These are phyloP conservation scores for Raffaelea arxii DNA, from an alignment of 2,329 filamentous ascomycete species.

Conservation along the genomic window DNA sequence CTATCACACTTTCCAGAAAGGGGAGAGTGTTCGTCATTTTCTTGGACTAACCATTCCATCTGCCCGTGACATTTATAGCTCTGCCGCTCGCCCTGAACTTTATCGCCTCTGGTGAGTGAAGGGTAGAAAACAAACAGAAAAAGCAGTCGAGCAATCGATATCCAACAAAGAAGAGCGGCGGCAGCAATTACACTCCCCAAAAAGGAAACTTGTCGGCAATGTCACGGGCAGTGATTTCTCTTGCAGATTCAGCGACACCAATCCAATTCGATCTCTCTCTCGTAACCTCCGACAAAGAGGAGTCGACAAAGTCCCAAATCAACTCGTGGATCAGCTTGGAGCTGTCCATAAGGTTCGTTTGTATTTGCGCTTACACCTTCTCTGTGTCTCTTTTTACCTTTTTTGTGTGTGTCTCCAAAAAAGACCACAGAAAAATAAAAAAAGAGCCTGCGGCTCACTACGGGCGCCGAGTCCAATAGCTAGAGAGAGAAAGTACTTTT, in stretches of 20 bases:
- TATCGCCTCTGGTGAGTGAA: constrained; percentile 79
- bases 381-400: constrained; percentile 8
- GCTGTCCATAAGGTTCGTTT: constrained; percentile 12
- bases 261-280: too few species aligned
- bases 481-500: constrained; percentile 4
- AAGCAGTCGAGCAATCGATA: constrained; percentile 1
- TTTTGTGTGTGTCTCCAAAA: not conserved
- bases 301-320: too few species aligned
- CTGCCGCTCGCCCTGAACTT: constrained; percentile 79
- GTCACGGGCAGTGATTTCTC: not conserved
- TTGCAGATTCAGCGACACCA: not conserved
- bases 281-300: too few species aligned
- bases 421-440: not conserved
- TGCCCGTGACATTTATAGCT: constrained; percentile 35
- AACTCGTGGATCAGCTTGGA: too few species aligned
- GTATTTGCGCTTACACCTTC: constrained; percentile 9
- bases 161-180: constrained; percentile 32
- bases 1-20: not conserved
- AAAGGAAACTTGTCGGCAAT: too few species aligned
- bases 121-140: constrained; percentile 1
- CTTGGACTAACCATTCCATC: not conserved
- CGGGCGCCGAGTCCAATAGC: constrained; percentile 64
- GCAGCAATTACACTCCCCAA: constrained; percentile 36
- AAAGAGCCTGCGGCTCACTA: constrained; percentile 60
- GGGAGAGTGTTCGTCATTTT: not conserved